Base-by-base conservation (phyloP, 805 yeast genomes). In the Starmera quercuum region DNA sequence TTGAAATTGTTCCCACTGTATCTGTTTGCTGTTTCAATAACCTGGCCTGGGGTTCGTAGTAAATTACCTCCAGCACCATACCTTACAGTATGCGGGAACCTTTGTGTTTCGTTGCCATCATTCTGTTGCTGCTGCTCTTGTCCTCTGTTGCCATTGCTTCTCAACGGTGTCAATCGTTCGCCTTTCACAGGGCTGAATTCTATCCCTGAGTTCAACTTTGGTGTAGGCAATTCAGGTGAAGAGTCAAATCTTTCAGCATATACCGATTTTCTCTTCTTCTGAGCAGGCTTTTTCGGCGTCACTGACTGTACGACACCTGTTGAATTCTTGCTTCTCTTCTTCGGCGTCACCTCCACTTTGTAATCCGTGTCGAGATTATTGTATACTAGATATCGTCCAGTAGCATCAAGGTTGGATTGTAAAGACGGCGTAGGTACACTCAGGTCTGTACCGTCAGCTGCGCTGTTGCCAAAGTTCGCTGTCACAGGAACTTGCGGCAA, bases 81-180 rank as follows among this genome's bases (percentile, higher is more conserved):
- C 27, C 61, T 61, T 2, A 75, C 73, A 0, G 74, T 68, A 29
- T 58, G 53, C 3, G 75, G 75, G 39, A 70, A 69, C 35, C 73
- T 37, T 29, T 61, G 66, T 7, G 54, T 46, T 8, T 38, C 48
- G 4, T 41, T 38, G 9, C 25, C 29, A 11, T 23, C 27, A 6
- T 21, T 16, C n/a, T 17, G 22, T 20, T 29, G n/a, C n/a, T n/a
- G n/a, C n/a, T n/a, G n/a, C n/a, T n/a, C n/a, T 34, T 24, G 29
- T 4, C 17, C n/a, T 14, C 18, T 7, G 4, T 24, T 31, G 25
- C 26, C 19, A 11, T 21, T 25, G 20, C 16, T 28, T 26, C 34
- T 28, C 16, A 16, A 23, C 18, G 14, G 26, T 13, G 33, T 32
- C 31, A 41, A 16, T 6, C 50, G 51, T 3, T 45, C 8, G 7